Evolutionary conservation across 1,284 basidiomycete species (phyloP).

Genomic region (Ustilago loliicola): DNA sequence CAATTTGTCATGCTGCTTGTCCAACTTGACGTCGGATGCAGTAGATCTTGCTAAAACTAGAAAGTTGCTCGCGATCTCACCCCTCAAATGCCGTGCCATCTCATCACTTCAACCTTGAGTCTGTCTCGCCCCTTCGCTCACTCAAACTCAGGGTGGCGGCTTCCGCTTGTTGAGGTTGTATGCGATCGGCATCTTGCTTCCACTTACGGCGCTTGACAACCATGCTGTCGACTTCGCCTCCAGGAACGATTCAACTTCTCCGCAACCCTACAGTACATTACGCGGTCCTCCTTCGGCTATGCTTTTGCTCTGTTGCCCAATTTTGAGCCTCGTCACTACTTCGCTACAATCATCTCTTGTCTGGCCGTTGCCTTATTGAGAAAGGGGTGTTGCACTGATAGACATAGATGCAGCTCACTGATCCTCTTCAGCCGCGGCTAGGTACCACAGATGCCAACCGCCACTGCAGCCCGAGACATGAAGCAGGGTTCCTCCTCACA

Average conservation of each 20-base stretch:
- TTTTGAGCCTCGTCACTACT: background rate
- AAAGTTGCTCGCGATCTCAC: background rate
- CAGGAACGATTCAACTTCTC: slow-evolving; percentile 20
- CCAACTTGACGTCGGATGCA: background rate
- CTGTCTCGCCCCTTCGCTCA: background rate
- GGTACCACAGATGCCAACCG: background rate
- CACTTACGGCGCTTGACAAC: slow-evolving; percentile 9
- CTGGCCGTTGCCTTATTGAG: background rate
- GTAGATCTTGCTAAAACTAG: slow-evolving; percentile 33
- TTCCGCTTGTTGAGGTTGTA: background rate
- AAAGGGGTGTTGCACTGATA: background rate
- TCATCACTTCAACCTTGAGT: slow-evolving; percentile 3
- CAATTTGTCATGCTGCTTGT: background rate
- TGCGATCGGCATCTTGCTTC: slow-evolving; percentile 1
- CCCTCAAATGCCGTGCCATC: background rate
- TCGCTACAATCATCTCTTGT: background rate
- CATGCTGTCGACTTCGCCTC: background rate
- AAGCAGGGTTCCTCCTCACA: background rate
- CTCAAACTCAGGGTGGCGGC: background rate
- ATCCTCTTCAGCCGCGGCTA: background rate
- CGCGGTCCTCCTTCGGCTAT: background rate
- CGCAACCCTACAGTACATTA: background rate
- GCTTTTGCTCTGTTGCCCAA: background rate
- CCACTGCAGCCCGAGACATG: background rate
- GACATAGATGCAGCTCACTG: background rate